These are phyloP conservation scores for Viridothelium virens DNA, from an alignment of 495 filamentous ascomycete species.

Conservation along the genomic window DNA sequence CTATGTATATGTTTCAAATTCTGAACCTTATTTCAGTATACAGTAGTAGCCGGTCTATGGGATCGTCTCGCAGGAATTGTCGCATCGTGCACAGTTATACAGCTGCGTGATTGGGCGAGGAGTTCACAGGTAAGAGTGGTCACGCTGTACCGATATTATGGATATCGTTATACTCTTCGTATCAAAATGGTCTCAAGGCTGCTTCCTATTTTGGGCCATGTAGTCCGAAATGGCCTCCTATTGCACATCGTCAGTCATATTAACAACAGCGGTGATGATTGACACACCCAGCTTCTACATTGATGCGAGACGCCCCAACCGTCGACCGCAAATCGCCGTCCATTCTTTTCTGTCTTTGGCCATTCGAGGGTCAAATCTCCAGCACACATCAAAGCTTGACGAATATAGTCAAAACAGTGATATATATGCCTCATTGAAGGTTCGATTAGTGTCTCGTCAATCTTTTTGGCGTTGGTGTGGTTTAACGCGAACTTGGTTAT, in stretches of 20 bases:
- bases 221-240: slow-evolving; percentile 6
- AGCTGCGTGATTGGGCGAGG: slow-evolving; percentile 3
- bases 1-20: too few species aligned
- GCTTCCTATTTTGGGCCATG: slow-evolving; percentile 8
- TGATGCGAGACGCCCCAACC: slow-evolving; percentile 23
- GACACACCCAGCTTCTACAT: slow-evolving; percentile 19
- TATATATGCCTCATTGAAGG: slow-evolving; percentile 18
- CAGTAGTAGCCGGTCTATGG: not conserved
- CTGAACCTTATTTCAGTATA: not conserved
- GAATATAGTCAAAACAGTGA: slow-evolving; percentile 25
- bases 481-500: slow-evolving; percentile 13
- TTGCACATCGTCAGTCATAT: not conserved
- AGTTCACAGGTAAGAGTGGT: slow-evolving; percentile 6
- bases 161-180: slow-evolving; percentile 3
- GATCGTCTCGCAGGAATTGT: not conserved
- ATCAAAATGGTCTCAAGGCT: slow-evolving; percentile 8
- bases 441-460: slow-evolving; percentile 14
- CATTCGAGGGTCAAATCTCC: slow-evolving; percentile 24
- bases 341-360: slow-evolving; percentile 17
- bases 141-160: slow-evolving; percentile 5
- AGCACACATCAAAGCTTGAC: slow-evolving; percentile 25
- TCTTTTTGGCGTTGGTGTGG: slow-evolving; percentile 12
- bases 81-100: slow-evolving; percentile 8
- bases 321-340: slow-evolving; percentile 19
- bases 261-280: slow-evolving; percentile 12